phyloP scores from a whole-genome alignment of 176 grass and related monocot species.

The Triticum turgidum region DNA sequence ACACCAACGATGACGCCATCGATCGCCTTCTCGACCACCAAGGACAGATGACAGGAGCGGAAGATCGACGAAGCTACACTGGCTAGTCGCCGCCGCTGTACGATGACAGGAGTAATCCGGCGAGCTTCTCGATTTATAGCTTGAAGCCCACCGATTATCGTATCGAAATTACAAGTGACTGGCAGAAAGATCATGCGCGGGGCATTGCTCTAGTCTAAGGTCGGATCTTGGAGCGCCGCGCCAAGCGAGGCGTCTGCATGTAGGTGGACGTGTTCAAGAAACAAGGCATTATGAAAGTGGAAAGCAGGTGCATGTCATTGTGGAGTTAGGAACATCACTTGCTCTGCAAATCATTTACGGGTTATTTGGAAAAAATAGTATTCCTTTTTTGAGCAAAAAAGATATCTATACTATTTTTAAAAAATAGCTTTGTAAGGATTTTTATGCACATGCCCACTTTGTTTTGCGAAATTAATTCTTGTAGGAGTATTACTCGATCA shows the following conservation, averaged over 20 bases:
- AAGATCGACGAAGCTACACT: neutral
- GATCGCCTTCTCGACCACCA: neutral
- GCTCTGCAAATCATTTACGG: too few relatives aligned
- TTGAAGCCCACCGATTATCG: neutral
- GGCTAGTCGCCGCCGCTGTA: neutral
- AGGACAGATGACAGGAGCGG: neutral
- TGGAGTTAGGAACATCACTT: neutral
- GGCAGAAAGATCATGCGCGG: slow-evolving; percentile 20
- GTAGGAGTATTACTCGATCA: too few relatives aligned
- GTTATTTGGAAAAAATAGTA: too few relatives aligned
- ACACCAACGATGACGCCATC: neutral
- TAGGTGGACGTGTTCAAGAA: neutral
- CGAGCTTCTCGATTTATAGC: neutral
- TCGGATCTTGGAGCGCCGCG: neutral
- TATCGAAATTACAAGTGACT: neutral
- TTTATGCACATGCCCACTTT: too few relatives aligned
- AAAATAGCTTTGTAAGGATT: too few relatives aligned
- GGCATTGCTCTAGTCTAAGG: neutral
- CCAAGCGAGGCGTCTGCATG: neutral
- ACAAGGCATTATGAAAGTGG: neutral
- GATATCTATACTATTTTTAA: too few relatives aligned
- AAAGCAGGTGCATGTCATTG: neutral
- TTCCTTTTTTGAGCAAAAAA: too few relatives aligned
- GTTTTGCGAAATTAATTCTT: too few relatives aligned
- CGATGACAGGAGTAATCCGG: neutral